Evolutionary conservation across 2,329 filamentous ascomycete genomes (phyloP).

Genomic region (Penicillium sp.): DNA sequence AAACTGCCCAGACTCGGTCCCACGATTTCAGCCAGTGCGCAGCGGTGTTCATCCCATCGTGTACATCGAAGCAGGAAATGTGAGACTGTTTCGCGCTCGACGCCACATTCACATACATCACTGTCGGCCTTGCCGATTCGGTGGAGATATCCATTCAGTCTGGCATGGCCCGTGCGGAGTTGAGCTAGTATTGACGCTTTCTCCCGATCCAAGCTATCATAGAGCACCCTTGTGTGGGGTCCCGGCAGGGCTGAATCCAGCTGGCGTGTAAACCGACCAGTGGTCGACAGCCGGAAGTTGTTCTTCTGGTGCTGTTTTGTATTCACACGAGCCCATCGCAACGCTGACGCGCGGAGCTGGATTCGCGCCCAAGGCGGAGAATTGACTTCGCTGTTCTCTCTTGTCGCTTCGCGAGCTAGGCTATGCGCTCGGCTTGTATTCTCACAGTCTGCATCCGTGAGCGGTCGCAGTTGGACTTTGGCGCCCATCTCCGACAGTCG

Average conservation of each 20-base stretch:
- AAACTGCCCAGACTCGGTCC: background rate
- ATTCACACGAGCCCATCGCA: background rate
- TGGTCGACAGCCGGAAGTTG: background rate
- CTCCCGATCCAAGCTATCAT: background rate
- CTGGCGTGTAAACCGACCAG: background rate
- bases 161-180: background rate
- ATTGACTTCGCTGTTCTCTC: background rate
- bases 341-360: background rate
- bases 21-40: background rate
- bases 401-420: too few species aligned
- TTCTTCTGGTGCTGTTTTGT: background rate
- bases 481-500: background rate
- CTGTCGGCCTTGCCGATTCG: background rate
- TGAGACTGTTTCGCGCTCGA: background rate
- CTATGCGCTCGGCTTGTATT: too few species aligned
- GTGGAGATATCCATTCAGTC: background rate
- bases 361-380: background rate
- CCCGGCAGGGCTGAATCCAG: background rate
- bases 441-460: too few species aligned
- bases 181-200: background rate
- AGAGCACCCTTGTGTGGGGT: background rate
- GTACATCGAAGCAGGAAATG: background rate
- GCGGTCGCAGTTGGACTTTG: too few species aligned
- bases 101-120: background rate
- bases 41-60: background rate